phyloP scores from a whole-genome alignment of 352 stramenopile genomes.

The Blastocystis sp. region DNA sequence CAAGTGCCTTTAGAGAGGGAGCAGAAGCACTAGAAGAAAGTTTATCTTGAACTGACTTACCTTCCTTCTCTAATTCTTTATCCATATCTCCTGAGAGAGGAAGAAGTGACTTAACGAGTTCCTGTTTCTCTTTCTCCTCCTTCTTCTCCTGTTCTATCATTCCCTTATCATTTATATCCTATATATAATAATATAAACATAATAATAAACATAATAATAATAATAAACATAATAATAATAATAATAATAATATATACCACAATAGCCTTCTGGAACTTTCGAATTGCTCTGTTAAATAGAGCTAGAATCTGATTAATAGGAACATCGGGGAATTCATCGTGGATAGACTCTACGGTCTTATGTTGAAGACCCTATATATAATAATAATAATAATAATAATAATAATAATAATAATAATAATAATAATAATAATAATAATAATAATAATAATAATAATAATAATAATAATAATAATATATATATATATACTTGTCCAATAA shows the following conservation, averaged over 20 bases:
- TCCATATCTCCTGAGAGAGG: slow-evolving; percentile 38
- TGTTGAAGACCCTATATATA: slow-evolving; percentile 53
- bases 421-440: neutral
- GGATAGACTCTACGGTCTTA: slow-evolving; percentile 73
- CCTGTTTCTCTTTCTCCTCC: slow-evolving; percentile 57
- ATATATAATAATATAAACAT: slow-evolving; percentile 57
- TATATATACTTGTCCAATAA: slow-evolving; percentile 78
- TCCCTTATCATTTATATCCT: slow-evolving; percentile 48
- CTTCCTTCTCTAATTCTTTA: slow-evolving; percentile 48
- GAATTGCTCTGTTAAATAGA: slow-evolving; percentile 86
- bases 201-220: slow-evolving; percentile 46
- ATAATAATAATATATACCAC: slow-evolving; percentile 50
- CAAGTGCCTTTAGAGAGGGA: slow-evolving; percentile 44
- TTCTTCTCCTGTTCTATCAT: slow-evolving; percentile 50
- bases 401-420: neutral
- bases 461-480: slow-evolving; percentile 43
- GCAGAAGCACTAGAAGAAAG: no score
- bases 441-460: neutral
- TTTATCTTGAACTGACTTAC: slow-evolving; percentile 45
- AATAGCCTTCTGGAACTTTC: slow-evolving; percentile 63
- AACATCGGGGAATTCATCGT: slow-evolving; percentile 66
- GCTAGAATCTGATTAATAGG: slow-evolving; percentile 79
- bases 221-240: slow-evolving; percentile 41
- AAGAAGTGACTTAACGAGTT: slow-evolving; percentile 54
- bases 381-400: neutral